Conservation (phyloP, 1,284 basidiomycete species). For the Athelia psychrophila region DNA sequence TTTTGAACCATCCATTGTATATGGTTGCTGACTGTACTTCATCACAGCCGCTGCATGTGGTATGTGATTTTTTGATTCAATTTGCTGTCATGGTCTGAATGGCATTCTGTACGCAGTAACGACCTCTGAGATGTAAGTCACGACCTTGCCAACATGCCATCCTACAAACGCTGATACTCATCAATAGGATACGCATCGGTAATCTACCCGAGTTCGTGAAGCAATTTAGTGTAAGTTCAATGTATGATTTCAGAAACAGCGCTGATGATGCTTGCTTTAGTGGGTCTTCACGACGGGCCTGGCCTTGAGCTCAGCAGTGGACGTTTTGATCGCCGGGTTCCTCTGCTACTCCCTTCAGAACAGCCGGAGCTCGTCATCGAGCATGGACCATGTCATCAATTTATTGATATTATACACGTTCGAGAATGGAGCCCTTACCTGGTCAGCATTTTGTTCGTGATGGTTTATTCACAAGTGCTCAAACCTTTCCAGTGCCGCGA, state of each 20-base stretch:
- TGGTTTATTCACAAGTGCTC: background rate
- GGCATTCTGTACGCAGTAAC: conserved; percentile 13
- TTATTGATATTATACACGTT: conserved; percentile 49
- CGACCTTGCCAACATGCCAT: background rate
- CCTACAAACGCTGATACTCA: background rate
- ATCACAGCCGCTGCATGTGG: conserved; percentile 24
- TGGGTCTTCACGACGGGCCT: conserved; percentile 53
- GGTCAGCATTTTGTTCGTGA: conserved; percentile 22
- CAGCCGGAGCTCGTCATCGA: conserved; percentile 26
- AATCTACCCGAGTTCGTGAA: conserved; percentile 20
- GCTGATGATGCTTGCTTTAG: conserved; percentile 14
- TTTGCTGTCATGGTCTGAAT: background rate
- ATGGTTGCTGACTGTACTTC: background rate
- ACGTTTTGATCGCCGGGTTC: conserved; percentile 44
- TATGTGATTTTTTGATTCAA: conserved; percentile 6
- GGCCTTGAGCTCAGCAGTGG: conserved; percentile 41
- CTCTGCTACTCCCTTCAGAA: conserved; percentile 41
- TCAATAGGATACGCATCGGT: conserved; percentile 22
- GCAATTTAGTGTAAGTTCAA: conserved; percentile 21
- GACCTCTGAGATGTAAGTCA: conserved; percentile 29
- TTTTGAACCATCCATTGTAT: conserved; percentile 18
- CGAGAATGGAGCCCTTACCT: conserved; percentile 49
- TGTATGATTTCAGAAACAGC: background rate
- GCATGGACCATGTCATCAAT: conserved; percentile 49
- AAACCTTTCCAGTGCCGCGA: conserved; percentile 25